phyloP scores from a whole-genome alignment of 352 stramenopile species.

The Phytopythium mirpurense region DNA sequence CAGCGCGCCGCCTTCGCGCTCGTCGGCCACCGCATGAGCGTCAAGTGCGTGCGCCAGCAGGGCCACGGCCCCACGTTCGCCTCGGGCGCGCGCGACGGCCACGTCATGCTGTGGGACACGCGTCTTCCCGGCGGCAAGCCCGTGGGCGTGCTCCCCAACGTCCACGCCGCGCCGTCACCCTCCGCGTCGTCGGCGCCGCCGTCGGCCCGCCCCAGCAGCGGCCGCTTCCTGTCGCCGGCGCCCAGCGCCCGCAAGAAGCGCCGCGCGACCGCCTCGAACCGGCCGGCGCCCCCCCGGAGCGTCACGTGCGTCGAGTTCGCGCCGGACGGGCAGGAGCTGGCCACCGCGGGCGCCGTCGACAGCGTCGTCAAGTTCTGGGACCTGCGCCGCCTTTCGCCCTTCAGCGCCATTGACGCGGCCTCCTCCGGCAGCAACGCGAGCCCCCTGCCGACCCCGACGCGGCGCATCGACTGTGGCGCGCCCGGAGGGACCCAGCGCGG shows the following conservation, averaged over 20 bases:
- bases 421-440: not conserved
- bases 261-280: slow-evolving; percentile 6
- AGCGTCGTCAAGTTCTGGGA: slow-evolving; percentile 71
- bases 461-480: slow-evolving; percentile 36
- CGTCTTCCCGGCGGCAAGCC: slow-evolving; percentile 8
- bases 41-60: slow-evolving; percentile 66
- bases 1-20: slow-evolving; percentile 24
- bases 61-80: slow-evolving; percentile 33
- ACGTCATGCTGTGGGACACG: slow-evolving; percentile 59
- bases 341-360: slow-evolving; percentile 55
- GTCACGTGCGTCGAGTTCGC: slow-evolving; percentile 73
- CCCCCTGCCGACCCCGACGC: slow-evolving; percentile 13
- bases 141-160: slow-evolving; percentile 24
- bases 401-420: not conserved
- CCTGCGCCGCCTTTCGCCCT: slow-evolving; percentile 27
- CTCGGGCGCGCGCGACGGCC: slow-evolving; percentile 55
- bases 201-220: not conserved
- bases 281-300: slow-evolving; percentile 27
- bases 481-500: slow-evolving; percentile 28
- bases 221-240: slow-evolving; percentile 27
- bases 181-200: slow-evolving; percentile 10
- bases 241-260: slow-evolving; percentile 22
- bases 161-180: slow-evolving; percentile 22
- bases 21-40: slow-evolving; percentile 57
- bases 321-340: slow-evolving; percentile 29